Percentiles rank a stretch among this genome's conserved stretches.
phyloP scores from a whole-genome alignment of 495 filamentous ascomycete genomes.

The Talaromyces liani region DNA sequence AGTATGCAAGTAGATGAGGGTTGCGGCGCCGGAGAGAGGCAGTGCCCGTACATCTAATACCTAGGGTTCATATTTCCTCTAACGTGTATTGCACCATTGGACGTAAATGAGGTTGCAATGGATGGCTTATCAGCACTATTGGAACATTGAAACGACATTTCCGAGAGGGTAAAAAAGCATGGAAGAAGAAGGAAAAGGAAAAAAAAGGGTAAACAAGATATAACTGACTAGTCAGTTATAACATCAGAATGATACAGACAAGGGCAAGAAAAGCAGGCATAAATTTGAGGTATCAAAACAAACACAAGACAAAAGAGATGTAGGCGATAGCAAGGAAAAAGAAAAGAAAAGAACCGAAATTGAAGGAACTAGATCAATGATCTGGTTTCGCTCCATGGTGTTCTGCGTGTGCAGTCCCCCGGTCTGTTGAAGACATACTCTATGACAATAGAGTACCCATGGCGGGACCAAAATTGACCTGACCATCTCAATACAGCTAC shows the following conservation, averaged over 20 bases:
- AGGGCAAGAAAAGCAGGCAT: background rate
- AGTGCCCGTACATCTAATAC: background rate
- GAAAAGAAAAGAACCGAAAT: background rate
- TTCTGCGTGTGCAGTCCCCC: background rate
- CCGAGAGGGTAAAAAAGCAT: background rate
- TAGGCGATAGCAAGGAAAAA: background rate
- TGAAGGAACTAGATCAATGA: background rate
- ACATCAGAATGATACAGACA: background rate
- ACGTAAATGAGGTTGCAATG: background rate
- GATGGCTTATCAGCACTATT: background rate
- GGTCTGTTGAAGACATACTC: conserved; percentile 1
- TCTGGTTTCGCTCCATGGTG: background rate
- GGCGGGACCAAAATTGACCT: background rate
- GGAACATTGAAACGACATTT: background rate
- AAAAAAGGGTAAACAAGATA: background rate
- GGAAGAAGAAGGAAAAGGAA: background rate
- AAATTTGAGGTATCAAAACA: background rate
- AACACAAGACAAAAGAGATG: background rate
- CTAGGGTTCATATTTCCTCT: background rate
- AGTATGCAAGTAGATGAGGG: background rate
- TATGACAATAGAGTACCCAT: background rate
- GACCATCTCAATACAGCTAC: background rate
- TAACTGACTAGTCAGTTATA: background rate
- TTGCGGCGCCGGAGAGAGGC: background rate
- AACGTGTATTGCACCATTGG: background rate